Evolutionary conservation across 2,329 filamentous ascomycete genomes (phyloP).

Genomic region (Fusarium dlaminii): DNA sequence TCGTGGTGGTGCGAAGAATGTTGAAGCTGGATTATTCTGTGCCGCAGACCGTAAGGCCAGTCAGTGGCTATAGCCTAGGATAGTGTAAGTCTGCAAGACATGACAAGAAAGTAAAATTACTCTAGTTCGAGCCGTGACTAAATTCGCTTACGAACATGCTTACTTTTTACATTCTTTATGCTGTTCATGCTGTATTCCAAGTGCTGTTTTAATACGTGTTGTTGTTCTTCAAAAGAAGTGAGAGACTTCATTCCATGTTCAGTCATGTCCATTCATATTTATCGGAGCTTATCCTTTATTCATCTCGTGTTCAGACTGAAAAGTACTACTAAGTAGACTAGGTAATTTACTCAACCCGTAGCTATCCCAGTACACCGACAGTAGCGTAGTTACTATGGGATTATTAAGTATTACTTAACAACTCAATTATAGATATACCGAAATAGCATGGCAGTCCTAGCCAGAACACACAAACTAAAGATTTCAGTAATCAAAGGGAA

Average conservation of each 20-base stretch:
- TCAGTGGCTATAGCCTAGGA: no score
- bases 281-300: neutral
- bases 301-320: neutral
- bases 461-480: neutral
- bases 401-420: neutral
- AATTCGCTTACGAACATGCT: neutral
- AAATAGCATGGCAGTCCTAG: neutral
- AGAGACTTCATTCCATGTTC: neutral
- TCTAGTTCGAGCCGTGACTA: fast-evolving
- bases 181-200: neutral
- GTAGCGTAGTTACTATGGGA: neutral
- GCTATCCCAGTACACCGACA: neutral
- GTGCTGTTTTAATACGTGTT: no score
- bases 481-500: neutral
- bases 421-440: neutral
- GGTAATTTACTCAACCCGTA: neutral
- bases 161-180: neutral
- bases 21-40: neutral
- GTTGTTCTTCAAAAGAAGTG: neutral
- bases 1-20: neutral
- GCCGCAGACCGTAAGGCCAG: neutral
- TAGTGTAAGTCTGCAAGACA: no score
- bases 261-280: neutral
- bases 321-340: no score
- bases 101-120: neutral